Evolutionary conservation across 106 monocot genomes (phyloP).

Genomic region (Dioscorea zingiberensis): DNA sequence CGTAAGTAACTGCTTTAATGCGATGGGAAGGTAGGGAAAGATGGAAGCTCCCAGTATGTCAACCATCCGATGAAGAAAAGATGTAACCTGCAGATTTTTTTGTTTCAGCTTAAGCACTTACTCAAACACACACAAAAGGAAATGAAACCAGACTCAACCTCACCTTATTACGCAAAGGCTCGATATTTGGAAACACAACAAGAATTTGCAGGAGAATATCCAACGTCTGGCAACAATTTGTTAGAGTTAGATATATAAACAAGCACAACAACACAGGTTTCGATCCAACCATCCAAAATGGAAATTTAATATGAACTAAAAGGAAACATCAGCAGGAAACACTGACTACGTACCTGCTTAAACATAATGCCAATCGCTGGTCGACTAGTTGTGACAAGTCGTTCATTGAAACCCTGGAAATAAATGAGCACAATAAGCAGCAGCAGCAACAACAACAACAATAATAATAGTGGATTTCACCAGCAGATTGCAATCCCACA

Average conservation of each 20-base stretch:
- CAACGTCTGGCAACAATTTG: conserved; percentile 45
- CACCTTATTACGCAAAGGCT: conserved; percentile 79
- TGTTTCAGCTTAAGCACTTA: background rate
- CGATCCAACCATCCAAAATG: too few species aligned
- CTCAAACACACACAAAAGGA: background rate
- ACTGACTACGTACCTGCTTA: conserved; percentile 53
- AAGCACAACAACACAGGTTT: too few species aligned
- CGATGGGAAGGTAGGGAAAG: conserved; percentile 72
- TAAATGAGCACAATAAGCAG: background rate
- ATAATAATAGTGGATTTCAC: background rate
- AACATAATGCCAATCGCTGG: conserved; percentile 88
- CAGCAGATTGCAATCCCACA: too few species aligned
- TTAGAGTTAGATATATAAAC: too few species aligned
- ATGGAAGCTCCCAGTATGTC: conserved; percentile 72
- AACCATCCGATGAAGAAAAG: conserved; percentile 96
- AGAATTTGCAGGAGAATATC: conserved; percentile 74
- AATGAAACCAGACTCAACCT: background rate
- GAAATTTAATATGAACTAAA: too few species aligned
- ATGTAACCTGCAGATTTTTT: conserved; percentile 50
- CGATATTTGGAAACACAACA: conserved; percentile 57
- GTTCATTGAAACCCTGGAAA: conserved; percentile 76
- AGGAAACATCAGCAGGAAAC: background rate
- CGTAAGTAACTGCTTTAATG: conserved; percentile 75
- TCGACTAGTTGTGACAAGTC: conserved; percentile 61
- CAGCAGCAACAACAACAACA: background rate